phyloP scores from a whole-genome alignment of 2,329 filamentous ascomycete genomes.

The Trichophyton schoenleinii region DNA sequence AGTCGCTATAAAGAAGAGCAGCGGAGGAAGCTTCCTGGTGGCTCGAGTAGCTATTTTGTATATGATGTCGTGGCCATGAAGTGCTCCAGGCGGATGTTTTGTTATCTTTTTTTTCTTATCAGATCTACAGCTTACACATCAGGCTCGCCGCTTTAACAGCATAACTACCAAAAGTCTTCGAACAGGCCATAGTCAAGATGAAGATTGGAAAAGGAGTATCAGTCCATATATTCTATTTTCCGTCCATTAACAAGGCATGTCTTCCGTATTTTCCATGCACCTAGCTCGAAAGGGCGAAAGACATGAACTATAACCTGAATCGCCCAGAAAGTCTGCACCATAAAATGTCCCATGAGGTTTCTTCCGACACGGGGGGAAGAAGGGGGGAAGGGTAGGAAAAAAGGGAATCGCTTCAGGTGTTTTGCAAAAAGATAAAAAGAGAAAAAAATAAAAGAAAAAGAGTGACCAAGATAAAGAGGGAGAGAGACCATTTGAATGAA shows the following conservation, averaged over 20 bases:
- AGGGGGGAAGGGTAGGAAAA: background rate
- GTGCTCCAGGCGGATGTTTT: background rate
- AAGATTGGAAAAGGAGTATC: background rate
- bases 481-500: background rate
- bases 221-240: background rate
- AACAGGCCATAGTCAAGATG: background rate
- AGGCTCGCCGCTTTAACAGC: background rate
- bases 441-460: background rate
- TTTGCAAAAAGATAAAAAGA: background rate
- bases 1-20: background rate
- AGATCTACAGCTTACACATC: background rate
- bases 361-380: background rate
- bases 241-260: background rate
- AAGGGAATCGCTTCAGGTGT: background rate
- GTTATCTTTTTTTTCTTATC: background rate
- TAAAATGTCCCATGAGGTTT: background rate
- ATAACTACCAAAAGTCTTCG: background rate
- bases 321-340: background rate
- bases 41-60: background rate
- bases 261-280: background rate
- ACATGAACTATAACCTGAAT: background rate
- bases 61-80: background rate
- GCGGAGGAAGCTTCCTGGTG: background rate
- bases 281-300: background rate
- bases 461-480: background rate